These are phyloP conservation scores for Nothophoma quercina DNA, from an alignment of 2,329 filamentous ascomycete genomes.

Conservation along the genomic window DNA sequence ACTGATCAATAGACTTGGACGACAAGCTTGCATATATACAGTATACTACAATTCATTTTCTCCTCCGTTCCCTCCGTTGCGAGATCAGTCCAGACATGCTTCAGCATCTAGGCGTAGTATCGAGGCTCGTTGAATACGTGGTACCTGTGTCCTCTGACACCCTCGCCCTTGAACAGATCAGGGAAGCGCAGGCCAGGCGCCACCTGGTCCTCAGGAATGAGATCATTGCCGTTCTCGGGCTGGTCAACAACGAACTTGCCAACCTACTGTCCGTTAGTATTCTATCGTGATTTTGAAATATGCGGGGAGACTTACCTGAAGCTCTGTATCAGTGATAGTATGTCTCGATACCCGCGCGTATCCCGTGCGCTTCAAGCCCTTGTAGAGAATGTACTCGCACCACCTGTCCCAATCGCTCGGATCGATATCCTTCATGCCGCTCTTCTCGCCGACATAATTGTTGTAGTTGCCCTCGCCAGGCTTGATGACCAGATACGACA, in stretches of 20 bases:
- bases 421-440: slow-evolving; percentile 96
- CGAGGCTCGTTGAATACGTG: slow-evolving; percentile 85
- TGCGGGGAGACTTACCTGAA: slow-evolving; percentile 69
- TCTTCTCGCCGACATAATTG: slow-evolving; percentile 84
- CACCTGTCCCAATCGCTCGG: slow-evolving; percentile 92
- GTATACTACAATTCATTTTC: too few species aligned
- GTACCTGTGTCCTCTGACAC: slow-evolving; percentile 87
- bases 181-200: slow-evolving; percentile 84
- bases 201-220: slow-evolving; percentile 76
- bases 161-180: slow-evolving; percentile 79
- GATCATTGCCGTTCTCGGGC: slow-evolving; percentile 68
- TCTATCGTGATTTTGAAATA: not conserved
- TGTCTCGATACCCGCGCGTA: slow-evolving; percentile 89
- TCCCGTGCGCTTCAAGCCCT: slow-evolving; percentile 81
- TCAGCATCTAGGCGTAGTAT: slow-evolving; percentile 37
- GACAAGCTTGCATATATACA: too few species aligned
- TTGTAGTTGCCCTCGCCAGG: slow-evolving; percentile 95
- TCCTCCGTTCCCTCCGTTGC: too few species aligned
- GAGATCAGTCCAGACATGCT: too few species aligned
- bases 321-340: slow-evolving; percentile 95
- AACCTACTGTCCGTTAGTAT: slow-evolving; percentile 56
- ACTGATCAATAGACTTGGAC: too few species aligned
- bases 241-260: slow-evolving; percentile 91
- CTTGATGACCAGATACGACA: slow-evolving; percentile 92
- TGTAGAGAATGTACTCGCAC: slow-evolving; percentile 99